Percentiles rank a stretch among this genome's conserved stretches.
Evolutionary conservation across 345 rosid species (phyloP).

Genomic region (Populus euphratica): DNA sequence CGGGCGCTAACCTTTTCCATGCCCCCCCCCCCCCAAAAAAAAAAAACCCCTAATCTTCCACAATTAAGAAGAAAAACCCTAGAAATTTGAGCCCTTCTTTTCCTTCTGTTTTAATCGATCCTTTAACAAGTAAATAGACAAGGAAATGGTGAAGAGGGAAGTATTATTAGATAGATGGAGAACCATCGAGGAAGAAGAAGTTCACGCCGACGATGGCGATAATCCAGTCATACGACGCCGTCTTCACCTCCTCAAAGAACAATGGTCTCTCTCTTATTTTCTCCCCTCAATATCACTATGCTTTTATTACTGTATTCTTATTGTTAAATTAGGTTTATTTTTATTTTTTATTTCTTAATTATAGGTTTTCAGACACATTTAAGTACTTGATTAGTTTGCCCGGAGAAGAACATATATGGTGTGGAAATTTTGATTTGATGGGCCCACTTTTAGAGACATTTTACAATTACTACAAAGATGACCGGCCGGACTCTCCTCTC

Average conservation of each 20-base stretch:
- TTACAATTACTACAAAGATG: constrained; percentile 75
- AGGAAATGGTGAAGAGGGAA: constrained; percentile 41
- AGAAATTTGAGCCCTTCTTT: neutral
- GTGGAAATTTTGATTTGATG: constrained; percentile 75
- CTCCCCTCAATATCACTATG: neutral
- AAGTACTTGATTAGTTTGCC: constrained; percentile 61
- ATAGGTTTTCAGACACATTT: constrained; percentile 84
- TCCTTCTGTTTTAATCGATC: neutral
- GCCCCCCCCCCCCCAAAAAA: no score
- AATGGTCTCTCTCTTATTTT: constrained; percentile 46
- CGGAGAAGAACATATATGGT: constrained; percentile 77
- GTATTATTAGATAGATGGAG: constrained; percentile 72
- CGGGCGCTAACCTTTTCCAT: no score
- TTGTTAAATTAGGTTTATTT: neutral
- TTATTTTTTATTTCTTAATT: neutral
- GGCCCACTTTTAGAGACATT: constrained; percentile 89
- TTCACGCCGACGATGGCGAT: constrained; percentile 32
- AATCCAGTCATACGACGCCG: constrained; percentile 39
- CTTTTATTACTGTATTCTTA: neutral
- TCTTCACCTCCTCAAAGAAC: constrained; percentile 66
- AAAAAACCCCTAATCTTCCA: neutral
- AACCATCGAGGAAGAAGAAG: constrained; percentile 70
- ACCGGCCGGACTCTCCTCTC: constrained; percentile 71
- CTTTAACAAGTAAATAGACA: neutral
- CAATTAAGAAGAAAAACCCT: neutral